Evolutionary conservation across 805 yeast genomes (phyloP).

Genomic region (Yarrowia phangngaensis): DNA sequence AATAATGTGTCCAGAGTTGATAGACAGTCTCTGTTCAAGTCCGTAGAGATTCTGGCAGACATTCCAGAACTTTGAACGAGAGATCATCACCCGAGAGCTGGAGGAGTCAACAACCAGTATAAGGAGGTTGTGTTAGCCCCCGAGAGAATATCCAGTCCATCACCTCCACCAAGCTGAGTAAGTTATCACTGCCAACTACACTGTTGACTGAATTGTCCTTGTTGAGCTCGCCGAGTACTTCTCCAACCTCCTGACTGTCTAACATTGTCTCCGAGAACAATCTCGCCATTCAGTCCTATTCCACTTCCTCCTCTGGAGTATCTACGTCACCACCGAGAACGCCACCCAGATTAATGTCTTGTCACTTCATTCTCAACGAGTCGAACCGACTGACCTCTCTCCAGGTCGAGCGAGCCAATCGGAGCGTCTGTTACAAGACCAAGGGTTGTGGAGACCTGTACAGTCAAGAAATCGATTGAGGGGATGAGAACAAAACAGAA

Average conservation of each 20-base stretch:
- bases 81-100: constrained; percentile 90
- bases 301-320: constrained; percentile 95
- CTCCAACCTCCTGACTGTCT: no score
- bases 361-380: constrained; percentile 73
- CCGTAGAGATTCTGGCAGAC: constrained; percentile 85
- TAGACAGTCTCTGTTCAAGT: constrained; percentile 77
- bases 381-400: constrained; percentile 82
- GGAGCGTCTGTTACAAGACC: no score
- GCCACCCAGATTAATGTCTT: constrained; percentile 60
- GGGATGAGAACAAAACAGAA: no score
- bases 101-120: constrained; percentile 98
- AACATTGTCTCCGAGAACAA: constrained; percentile 55
- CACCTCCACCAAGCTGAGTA: constrained; percentile 65
- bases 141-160: constrained; percentile 80
- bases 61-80: constrained; percentile 88
- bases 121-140: constrained; percentile 98
- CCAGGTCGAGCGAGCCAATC: constrained; percentile 92
- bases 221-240: no score
- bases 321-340: constrained; percentile 81
- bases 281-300: constrained; percentile 90
- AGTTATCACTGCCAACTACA: constrained; percentile 83
- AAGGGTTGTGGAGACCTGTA: no score
- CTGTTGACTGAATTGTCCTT: constrained; percentile 94
- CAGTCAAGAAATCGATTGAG: no score
- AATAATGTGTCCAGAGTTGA: constrained; percentile 71